Evolutionary conservation across 768 basidiomycete genomes (phyloP), one percentile per base, ranked within the genome.

Genomic region (Lactifluus rugatus): DNA sequence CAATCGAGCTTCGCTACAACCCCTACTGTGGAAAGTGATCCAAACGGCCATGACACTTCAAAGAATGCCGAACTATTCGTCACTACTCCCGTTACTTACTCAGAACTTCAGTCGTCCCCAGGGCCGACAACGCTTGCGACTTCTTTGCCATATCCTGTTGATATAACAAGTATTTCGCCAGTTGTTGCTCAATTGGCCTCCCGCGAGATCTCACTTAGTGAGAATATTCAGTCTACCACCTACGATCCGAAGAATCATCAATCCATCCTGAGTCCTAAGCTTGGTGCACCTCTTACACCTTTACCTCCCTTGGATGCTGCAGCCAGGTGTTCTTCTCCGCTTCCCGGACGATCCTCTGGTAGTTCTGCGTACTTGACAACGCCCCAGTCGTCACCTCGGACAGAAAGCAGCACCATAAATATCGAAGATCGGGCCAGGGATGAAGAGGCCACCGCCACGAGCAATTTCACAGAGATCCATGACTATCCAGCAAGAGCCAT

Each of bases 301-400:
- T 17, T 46, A 14, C 36, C 28, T 16, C 23, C n/a, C 8, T 25
- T 21, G 39, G 44, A 47, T 3, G 21, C 36, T 47, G 16, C 32
- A 21, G 32, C 41, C 28, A 26, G 52, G 13, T 10, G 26, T 25
- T 41, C 54, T 41, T 48, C 54, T 31, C 49, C 36, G 36, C 42
- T 14, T 28, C 17, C 16, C 25, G 54, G 28, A 17, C 48, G 4
- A 26, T 21, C 16, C 26, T 51, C 44, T 34, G 48, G 23, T 31
- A 42, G 19, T 42, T 51, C 32, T 41, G 41, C 46, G 32, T 16
- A 46, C 11, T 46, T 26, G 23, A 55, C 37, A 17, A 39, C 31
- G 5, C 54, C 49, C n/a, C 58, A 2, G n/a, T 60, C 59, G 21
- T 60, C 59, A 32, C 58, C 58, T 46, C 26, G 17, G 34, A 60